Conservation (phyloP, 345 rosid genomes). For the Tarenaya hassleriana region DNA sequence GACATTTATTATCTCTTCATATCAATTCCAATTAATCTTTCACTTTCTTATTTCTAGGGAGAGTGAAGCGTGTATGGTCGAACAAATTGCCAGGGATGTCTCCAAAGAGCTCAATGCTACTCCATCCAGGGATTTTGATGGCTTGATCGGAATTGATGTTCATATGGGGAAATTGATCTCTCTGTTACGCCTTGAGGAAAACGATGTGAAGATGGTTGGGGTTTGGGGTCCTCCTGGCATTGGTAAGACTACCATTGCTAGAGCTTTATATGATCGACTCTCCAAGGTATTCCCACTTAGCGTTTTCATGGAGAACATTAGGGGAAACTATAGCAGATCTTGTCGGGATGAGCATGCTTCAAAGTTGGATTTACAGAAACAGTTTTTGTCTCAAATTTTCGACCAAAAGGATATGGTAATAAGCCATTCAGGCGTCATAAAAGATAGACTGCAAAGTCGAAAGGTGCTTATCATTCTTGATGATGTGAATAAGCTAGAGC, state of each 20-base stretch:
- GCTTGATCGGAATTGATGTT: constrained; percentile 23
- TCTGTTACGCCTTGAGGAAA: background rate
- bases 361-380: constrained; percentile 19
- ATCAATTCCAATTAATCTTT: too few relatives aligned
- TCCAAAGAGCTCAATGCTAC: constrained; percentile 1
- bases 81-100: constrained; percentile 11
- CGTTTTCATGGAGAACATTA: constrained; percentile 13
- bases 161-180: constrained; percentile 4
- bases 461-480: constrained; percentile 26
- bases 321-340: background rate
- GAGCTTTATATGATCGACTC: constrained; percentile 1
- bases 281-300: background rate
- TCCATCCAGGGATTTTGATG: background rate
- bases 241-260: constrained; percentile 38
- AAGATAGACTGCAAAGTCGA: constrained; percentile 9
- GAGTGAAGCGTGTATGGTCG: constrained; percentile 16
- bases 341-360: constrained; percentile 9
- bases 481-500: constrained; percentile 6
- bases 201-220: constrained; percentile 28
- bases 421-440: constrained; percentile 11
- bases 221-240: too few relatives aligned
- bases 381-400: constrained; percentile 30
- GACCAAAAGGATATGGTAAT: constrained; percentile 9
- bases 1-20: too few relatives aligned
- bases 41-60: constrained; percentile 8